Evolutionary conservation across 2,329 filamentous ascomycete species (phyloP).

Genomic region (Cylindrodendrum hubeiense): DNA sequence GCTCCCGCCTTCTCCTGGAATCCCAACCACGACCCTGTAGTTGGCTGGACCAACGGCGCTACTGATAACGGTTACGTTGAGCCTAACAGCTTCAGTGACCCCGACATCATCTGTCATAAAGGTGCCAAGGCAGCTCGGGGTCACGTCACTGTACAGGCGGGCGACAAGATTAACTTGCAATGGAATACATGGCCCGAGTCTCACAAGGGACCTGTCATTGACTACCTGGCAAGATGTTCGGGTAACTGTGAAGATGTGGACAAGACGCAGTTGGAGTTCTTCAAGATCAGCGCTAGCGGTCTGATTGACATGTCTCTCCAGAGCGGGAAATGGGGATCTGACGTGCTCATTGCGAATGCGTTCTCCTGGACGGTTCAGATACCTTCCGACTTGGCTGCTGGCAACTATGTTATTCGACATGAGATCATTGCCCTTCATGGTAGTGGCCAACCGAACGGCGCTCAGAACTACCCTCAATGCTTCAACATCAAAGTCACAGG

Average conservation of each 20-base stretch:
- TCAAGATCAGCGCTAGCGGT: constrained; percentile 73
- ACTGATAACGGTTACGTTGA: constrained; percentile 64
- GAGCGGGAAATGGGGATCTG: constrained; percentile 51
- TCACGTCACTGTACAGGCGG: constrained; percentile 54
- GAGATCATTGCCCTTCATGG: constrained; percentile 66
- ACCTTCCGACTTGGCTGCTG: constrained; percentile 48
- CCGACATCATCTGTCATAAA: constrained; percentile 62
- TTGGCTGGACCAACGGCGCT: constrained; percentile 38
- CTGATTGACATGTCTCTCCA: constrained; percentile 61
- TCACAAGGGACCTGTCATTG: constrained; percentile 68
- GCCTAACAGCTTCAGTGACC: constrained; percentile 51
- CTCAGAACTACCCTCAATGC: constrained; percentile 66
- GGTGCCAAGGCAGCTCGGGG: constrained; percentile 52
- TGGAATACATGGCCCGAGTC: constrained; percentile 58
- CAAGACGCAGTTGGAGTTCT: constrained; percentile 66
- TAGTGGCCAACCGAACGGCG: constrained; percentile 56
- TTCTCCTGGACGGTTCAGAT: constrained; percentile 50
- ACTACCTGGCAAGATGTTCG: constrained; percentile 72
- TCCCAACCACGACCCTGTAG: constrained; percentile 32
- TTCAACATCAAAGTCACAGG: constrained; percentile 61
- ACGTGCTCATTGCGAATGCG: constrained; percentile 56
- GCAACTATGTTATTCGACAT: constrained; percentile 63
- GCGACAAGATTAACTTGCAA: constrained; percentile 54
- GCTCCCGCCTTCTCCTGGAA: constrained; percentile 41
- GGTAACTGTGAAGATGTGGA: constrained; percentile 67